Base-by-base conservation (phyloP, 345 rosid species). In the Eucalyptus globulus region DNA sequence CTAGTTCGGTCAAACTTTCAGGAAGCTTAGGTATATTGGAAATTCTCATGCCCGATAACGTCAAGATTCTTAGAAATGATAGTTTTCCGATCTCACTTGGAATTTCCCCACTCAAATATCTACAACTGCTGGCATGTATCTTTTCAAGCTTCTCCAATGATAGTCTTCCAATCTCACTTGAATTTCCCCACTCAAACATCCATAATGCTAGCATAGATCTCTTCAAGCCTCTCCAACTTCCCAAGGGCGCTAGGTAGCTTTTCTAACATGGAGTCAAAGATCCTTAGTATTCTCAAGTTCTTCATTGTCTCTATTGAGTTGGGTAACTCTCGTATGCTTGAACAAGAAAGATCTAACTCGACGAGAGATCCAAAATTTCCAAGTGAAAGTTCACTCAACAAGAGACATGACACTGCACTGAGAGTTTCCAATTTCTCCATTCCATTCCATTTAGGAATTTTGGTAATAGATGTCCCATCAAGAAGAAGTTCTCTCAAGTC, bases 211-310 rank as follows among this genome's bases (percentile, higher is more conserved):
- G 8, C 65, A 58, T 58, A 5, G 65, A 26, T 9, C 60, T 56
- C 65, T 58, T 58, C 65, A 26, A 58, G 65, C n/a, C 12, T 58
- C n/a, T 26, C 7, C n/a, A 60, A 60, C 67, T 2, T 60, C 67
- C 67, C 67, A 1, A 60, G n/a, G 15, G 15, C 0, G 1, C n/a
- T 60, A 60, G 67, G n/a, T 60, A 60, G 67, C n/a, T 24, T 26
- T 60, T 60, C n/a, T 3, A 60, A 26, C 4, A 0, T 0, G n/a
- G 14, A 5, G 31, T 11, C 1, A 26, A 1, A 60, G 7, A 26
- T 60, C 67, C 29, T 11, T 60, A 60, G 31, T 5, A 11, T 1
- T 60, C n/a, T 60, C 67, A 60, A 60, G 3, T 26, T 60, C 31
- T 60, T 60, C 31, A 60, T 60, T 1, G 0, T 60, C 67, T 60